Conservation (phyloP, 345 rosid genomes). For the Eucalyptus erythrocorys region DNA sequence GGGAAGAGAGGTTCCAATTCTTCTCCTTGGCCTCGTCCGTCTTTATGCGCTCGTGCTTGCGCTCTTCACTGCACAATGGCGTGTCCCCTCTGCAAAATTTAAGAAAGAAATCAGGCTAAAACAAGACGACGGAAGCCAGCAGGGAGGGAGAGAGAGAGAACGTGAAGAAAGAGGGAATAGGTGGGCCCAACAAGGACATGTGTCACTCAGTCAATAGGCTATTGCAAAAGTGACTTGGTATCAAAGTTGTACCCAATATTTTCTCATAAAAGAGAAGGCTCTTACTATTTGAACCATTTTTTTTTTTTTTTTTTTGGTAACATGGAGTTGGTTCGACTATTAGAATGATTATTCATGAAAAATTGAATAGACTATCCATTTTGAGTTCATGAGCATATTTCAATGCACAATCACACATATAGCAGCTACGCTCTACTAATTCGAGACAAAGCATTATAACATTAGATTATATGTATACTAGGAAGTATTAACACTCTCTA, state of each 20-base stretch:
- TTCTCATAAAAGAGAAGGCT: not conserved
- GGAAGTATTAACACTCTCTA: rapidly evolving
- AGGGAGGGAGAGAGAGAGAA: not conserved
- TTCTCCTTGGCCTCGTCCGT: constrained; percentile 19
- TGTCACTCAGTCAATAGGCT: not conserved
- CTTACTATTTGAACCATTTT: not conserved
- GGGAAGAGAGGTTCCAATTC: constrained; percentile 10
- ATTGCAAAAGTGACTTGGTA: not conserved
- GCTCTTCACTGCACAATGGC: constrained; percentile 15
- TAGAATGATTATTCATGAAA: not conserved
- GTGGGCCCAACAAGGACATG: not conserved
- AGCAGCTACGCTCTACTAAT: not conserved
- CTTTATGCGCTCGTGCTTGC: constrained; percentile 29
- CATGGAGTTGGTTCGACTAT: not conserved
- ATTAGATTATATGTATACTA: not conserved
- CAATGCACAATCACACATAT: not conserved
- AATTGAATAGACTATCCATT: not conserved
- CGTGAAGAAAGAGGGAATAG: not conserved
- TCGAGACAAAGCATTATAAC: not conserved
- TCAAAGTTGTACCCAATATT: not conserved
- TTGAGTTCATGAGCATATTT: not conserved
- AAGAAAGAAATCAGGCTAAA: not conserved
- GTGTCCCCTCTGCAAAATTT: constrained; percentile 22
- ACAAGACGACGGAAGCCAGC: not conserved
- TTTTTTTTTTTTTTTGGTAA: not conserved